phyloP scores from a whole-genome alignment of 163 green algal species.

The Volvox carteri region DNA sequence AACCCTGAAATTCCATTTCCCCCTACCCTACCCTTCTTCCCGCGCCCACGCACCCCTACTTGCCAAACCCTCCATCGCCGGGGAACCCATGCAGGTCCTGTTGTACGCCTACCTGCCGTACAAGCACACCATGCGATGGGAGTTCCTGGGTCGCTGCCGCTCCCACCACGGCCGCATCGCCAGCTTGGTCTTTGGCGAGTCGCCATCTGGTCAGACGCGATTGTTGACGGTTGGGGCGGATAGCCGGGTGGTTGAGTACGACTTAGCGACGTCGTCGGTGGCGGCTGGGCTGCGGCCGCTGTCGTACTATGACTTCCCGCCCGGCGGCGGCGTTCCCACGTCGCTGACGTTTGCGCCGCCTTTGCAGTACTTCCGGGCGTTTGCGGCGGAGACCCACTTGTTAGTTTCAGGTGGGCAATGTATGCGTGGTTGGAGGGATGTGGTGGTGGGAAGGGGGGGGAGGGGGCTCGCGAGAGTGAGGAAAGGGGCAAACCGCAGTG shows the following conservation, averaged over 20 bases:
- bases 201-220: slow-evolving; percentile 72
- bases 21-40: no score
- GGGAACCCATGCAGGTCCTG: slow-evolving; percentile 61
- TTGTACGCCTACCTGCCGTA: slow-evolving; percentile 70
- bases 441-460: background rate
- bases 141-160: slow-evolving; percentile 77
- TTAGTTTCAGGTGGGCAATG: slow-evolving; percentile 69
- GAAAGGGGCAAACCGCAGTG: no score
- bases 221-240: slow-evolving; percentile 82
- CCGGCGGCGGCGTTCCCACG: slow-evolving; percentile 57
- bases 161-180: slow-evolving; percentile 73
- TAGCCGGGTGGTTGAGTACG: slow-evolving; percentile 76
- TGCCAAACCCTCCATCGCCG: no score
- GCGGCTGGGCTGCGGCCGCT: slow-evolving; percentile 56
- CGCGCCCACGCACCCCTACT: no score
- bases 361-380: slow-evolving; percentile 75
- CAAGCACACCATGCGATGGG: slow-evolving; percentile 77
- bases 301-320: slow-evolving; percentile 58
- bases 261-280: slow-evolving; percentile 64
- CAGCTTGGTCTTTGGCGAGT: slow-evolving; percentile 76
- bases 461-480: background rate
- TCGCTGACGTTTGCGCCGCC: slow-evolving; percentile 79
- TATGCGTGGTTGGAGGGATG: no score
- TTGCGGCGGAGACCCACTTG: slow-evolving; percentile 76
- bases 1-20: no score